Base-by-base conservation (phyloP, 176 grass and related monocot species). In the Dactylis glomerata region DNA sequence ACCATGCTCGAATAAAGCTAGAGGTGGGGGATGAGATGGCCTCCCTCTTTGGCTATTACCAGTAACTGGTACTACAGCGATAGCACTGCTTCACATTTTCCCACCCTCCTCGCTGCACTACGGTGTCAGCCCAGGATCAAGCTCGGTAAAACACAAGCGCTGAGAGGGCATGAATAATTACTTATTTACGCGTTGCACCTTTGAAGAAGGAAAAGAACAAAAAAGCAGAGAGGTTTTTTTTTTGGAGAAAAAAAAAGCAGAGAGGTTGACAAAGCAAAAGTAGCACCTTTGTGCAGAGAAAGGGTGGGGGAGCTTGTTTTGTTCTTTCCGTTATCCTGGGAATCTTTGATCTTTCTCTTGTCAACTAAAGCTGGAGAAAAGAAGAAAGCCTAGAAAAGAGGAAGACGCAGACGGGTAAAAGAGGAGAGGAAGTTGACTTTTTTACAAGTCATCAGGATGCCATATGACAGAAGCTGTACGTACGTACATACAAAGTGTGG, bases 331-430 rank as follows among this genome's bases (percentile, higher is more conserved):
- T 63, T 82, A 74, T 72, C 75, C 82, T 82, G 30, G 73, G 79
- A 20, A 67, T 55, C 78, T 89, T 69, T 82, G 78, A 61, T 77
- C 83, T 89, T 83, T 86, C 88, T 34, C 73, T 66, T 83, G 90
- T 85, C 77, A 82, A 78, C 41, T 79, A 88, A 88, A 88, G 86
- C 44, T 73, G 78, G 32, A 32, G 55, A 88, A 88, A 87, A 92
- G 86, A 88, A 85, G 45, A 88, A 85, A 88, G 54, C 62, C 24
- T 9, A 38, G 68, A 82, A 82, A 71, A 23, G 61, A 63, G 83
- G 37, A 77, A 49, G 63, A 47, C 27, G 51, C 64, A 78, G 70
- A 82, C 54, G 64, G 66, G 56, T 59, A 81, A 84, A 81, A 70
- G 81, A 77, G 24, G 24, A 1, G 68, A 34, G 50, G n/a, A 65